These are phyloP conservation scores for Lasiodiplodia sp. DNA, from an alignment of 2,329 filamentous ascomycete species.

Conservation along the genomic window DNA sequence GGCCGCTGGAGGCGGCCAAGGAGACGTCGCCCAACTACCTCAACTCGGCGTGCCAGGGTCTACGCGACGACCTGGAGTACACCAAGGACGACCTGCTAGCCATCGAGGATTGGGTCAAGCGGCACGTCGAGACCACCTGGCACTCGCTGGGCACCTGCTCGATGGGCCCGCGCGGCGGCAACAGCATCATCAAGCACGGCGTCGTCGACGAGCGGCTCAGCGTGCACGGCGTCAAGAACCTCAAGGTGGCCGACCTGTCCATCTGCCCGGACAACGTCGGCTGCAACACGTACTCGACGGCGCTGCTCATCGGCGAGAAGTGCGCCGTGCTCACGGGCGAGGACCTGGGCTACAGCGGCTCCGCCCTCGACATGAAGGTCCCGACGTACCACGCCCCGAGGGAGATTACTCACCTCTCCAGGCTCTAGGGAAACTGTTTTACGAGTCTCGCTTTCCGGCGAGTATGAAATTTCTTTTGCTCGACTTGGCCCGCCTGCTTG, in stretches of 20 bases:
- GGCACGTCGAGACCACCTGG: conserved; percentile 79
- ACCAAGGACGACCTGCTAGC: conserved; percentile 67
- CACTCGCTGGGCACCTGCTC: conserved; percentile 73
- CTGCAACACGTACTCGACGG: conserved; percentile 67
- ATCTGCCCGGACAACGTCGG: conserved; percentile 83
- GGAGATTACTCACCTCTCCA: conserved; percentile 51
- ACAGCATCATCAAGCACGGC: conserved; percentile 81
- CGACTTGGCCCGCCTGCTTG: neutral
- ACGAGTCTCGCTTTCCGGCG: neutral
- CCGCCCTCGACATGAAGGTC: conserved; percentile 79
- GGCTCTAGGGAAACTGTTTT: conserved; percentile 44
- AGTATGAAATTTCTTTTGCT: neutral
- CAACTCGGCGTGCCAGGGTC: conserved; percentile 68
- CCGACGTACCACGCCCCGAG: conserved; percentile 57
- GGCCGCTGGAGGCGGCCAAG: conserved; percentile 64
- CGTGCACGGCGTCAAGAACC: conserved; percentile 76
- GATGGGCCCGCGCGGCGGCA: conserved; percentile 78
- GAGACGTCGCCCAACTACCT: conserved; percentile 59
- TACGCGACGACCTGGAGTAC: conserved; percentile 72
- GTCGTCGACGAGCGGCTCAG: conserved; percentile 80
- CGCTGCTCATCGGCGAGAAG: conserved; percentile 79
- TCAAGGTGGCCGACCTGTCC: conserved; percentile 78
- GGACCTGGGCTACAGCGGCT: conserved; percentile 76
- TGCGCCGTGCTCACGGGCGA: conserved; percentile 73
- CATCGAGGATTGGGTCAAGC: conserved; percentile 69